A percentile compares a stretch with the other conserved stretches of the same genome.
Conservation (phyloP, 2,329 filamentous ascomycete species). For the Fusarium denticulatum region DNA sequence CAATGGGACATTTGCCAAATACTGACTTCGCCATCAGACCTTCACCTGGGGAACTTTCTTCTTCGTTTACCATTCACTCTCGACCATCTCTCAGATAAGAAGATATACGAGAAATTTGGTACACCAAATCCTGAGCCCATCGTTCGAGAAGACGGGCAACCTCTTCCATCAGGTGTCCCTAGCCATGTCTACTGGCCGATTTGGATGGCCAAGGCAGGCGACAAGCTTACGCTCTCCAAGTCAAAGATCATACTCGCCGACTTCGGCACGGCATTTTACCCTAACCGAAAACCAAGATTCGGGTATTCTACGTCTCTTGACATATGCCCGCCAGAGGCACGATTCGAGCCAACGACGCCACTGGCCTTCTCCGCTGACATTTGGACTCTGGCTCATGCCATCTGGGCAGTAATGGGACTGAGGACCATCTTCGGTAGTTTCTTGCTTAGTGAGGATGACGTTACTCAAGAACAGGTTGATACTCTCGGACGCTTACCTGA, state of each 20-base stretch:
- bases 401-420: slow-evolving; percentile 49
- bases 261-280: slow-evolving; percentile 50
- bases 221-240: slow-evolving; percentile 41
- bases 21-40: slow-evolving; percentile 21
- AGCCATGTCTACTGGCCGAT: slow-evolving; percentile 43
- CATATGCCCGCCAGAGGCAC: slow-evolving; percentile 46
- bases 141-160: slow-evolving; percentile 22
- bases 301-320: slow-evolving; percentile 45
- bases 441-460: slow-evolving; percentile 7
- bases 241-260: slow-evolving; percentile 41
- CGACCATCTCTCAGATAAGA: slow-evolving; percentile 29
- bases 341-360: slow-evolving; percentile 47
- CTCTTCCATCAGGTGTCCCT: slow-evolving; percentile 42
- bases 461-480: slow-evolving; percentile 30
- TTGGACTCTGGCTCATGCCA: slow-evolving; percentile 51
- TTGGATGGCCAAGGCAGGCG: slow-evolving; percentile 47
- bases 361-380: slow-evolving; percentile 51
- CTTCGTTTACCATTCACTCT: slow-evolving; percentile 38
- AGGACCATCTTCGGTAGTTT: slow-evolving; percentile 17
- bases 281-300: slow-evolving; percentile 28
- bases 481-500: slow-evolving; percentile 22
- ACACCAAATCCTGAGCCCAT: slow-evolving; percentile 35
- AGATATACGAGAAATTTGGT: slow-evolving; percentile 40
- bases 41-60: slow-evolving; percentile 50
- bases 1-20: background rate